Evolutionary conservation across 345 rosid species (phyloP).

Genomic region (Pugionium dolabratum): DNA sequence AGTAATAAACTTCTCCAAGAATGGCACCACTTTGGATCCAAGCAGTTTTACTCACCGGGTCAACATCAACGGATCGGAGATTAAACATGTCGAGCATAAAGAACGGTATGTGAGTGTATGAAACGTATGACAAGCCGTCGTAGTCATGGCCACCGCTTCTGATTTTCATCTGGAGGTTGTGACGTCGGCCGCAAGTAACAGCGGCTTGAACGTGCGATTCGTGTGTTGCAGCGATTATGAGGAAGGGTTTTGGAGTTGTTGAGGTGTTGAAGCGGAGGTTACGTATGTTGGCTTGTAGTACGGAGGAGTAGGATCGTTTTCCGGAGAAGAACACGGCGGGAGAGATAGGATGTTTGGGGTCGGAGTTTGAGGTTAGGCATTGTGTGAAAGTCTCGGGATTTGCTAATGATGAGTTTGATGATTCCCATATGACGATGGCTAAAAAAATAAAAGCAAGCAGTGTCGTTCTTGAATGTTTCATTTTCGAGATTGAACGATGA

Average conservation of each 20-base stretch:
- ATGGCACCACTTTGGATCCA: slow-evolving; percentile 77
- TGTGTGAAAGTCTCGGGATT: slow-evolving; percentile 41
- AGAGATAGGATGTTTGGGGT: slow-evolving; percentile 38
- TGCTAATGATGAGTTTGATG: slow-evolving; percentile 30
- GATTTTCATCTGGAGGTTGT: slow-evolving; percentile 48
- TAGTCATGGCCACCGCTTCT: slow-evolving; percentile 89
- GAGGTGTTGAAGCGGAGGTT: slow-evolving; percentile 58
- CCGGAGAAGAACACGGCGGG: slow-evolving; percentile 37
- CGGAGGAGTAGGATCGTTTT: slow-evolving; percentile 48
- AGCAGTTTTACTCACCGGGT: slow-evolving; percentile 49
- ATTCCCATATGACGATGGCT: background rate
- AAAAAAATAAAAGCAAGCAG: background rate
- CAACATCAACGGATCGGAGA: slow-evolving; percentile 51
- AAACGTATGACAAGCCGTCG: slow-evolving; percentile 65
- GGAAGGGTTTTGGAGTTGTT: slow-evolving; percentile 54
- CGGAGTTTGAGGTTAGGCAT: slow-evolving; percentile 46
- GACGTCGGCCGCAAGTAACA: slow-evolving; percentile 47
- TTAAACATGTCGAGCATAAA: slow-evolving; percentile 60
- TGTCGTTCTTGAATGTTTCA: background rate
- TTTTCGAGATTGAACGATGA: background rate
- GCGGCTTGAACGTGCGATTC: slow-evolving; percentile 67
- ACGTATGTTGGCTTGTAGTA: slow-evolving; percentile 48
- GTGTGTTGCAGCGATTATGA: slow-evolving; percentile 56
- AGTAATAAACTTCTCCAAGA: slow-evolving; percentile 62
- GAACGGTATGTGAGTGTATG: slow-evolving; percentile 48